Conservation (phyloP, 1,284 basidiomycete species). For the Fomitopsis schrenkii region DNA sequence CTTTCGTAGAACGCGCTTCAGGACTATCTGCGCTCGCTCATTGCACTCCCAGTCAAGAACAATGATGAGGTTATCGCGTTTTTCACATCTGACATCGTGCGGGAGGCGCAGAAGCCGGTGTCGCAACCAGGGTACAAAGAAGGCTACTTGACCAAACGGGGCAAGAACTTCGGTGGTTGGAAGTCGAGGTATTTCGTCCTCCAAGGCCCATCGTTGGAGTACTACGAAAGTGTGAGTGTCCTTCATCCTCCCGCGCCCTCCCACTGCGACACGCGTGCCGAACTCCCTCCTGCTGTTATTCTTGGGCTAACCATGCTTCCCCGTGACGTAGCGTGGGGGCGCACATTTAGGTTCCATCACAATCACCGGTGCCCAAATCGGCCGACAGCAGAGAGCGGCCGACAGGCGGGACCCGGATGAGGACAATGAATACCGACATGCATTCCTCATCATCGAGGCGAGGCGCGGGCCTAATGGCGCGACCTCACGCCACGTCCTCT, state of each 20-base stretch:
- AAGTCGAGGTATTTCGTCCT: constrained; percentile 94
- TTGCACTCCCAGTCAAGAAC: constrained; percentile 80
- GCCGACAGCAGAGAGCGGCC: constrained; percentile 53
- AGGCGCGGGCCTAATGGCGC: constrained; percentile 69
- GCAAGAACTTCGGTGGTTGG: constrained; percentile 97
- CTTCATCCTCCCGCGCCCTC: constrained; percentile 5
- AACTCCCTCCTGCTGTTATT: constrained; percentile 1
- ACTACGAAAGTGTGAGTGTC: constrained; percentile 87
- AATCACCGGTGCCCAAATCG: constrained; percentile 87
- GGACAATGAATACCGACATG: constrained; percentile 93
- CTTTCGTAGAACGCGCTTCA: constrained; percentile 70
- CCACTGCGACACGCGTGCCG: not conserved
- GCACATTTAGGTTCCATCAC: constrained; percentile 85
- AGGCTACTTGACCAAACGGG: constrained; percentile 94
- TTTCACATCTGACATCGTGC: constrained; percentile 85
- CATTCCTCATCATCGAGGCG: constrained; percentile 93
- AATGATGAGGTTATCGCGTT: constrained; percentile 91
- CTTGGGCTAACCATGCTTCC: constrained; percentile 14
- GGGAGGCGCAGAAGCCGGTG: constrained; percentile 68
- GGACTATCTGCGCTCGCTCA: constrained; percentile 83
- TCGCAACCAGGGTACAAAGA: constrained; percentile 86
- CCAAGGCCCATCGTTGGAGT: constrained; percentile 83
- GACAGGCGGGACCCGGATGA: constrained; percentile 56
- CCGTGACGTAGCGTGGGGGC: constrained; percentile 72
- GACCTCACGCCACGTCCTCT: constrained; percentile 85